A percentile compares a stretch with the other conserved stretches of the same genome.
Conservation (phyloP, 2,329 filamentous ascomycete genomes). For the Cladosporium sphaerospermum region DNA sequence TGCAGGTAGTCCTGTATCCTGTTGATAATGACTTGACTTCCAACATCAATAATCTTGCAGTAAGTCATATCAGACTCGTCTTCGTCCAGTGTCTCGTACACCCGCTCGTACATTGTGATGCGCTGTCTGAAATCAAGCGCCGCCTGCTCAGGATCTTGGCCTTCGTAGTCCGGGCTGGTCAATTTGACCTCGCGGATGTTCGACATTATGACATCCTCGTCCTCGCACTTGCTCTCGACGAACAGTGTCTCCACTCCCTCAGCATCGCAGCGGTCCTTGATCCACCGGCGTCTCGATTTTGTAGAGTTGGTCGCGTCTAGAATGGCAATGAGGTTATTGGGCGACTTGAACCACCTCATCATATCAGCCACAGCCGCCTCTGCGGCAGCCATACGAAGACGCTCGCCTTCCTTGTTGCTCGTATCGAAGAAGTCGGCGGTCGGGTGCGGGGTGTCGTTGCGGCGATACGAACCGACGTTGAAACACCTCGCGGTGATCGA, state of each 20-base stretch:
- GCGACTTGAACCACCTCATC: constrained; percentile 79
- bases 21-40: constrained; percentile 96
- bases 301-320: constrained; percentile 97
- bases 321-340: constrained; percentile 79
- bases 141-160: constrained; percentile 86
- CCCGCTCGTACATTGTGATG: constrained; percentile 95
- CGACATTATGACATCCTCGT: constrained; percentile 93
- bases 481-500: constrained; percentile 91
- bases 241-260: constrained; percentile 81
- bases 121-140: constrained; percentile 88
- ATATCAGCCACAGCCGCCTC: constrained; percentile 91
- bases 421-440: constrained; percentile 93
- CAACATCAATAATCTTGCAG: constrained; percentile 94
- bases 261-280: constrained; percentile 68
- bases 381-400: constrained; percentile 77
- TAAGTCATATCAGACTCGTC: constrained; percentile 87
- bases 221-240: constrained; percentile 94
- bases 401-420: constrained; percentile 82
- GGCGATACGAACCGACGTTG: constrained; percentile 95
- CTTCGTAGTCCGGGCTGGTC: constrained; percentile 87
- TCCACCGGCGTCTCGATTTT: constrained; percentile 83
- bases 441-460: constrained; percentile 81
- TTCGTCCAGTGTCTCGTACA: constrained; percentile 88
- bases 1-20: constrained; percentile 94
- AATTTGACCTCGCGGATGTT: constrained; percentile 93